These are phyloP conservation scores for Melanogaster broomeanus DNA, from an alignment of 768 basidiomycete genomes.

Conservation along the genomic window DNA sequence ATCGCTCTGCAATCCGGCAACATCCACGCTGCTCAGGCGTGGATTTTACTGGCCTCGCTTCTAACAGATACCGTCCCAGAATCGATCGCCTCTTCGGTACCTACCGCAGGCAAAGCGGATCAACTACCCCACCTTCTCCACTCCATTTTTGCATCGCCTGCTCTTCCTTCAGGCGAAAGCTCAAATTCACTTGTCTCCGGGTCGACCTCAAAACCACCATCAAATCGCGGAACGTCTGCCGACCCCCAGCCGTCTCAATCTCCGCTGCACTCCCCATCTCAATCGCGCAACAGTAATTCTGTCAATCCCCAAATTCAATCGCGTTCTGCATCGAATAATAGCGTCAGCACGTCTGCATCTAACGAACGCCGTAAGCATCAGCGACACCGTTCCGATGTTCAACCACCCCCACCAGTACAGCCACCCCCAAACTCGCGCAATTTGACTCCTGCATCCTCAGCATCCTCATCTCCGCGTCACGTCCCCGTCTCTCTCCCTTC, in stretches of 20 bases:
- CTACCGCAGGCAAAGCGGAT: constrained; percentile 13
- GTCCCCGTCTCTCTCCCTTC: constrained; percentile 32
- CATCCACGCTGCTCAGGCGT: constrained; percentile 58
- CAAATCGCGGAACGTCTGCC: constrained; percentile 26
- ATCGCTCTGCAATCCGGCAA: constrained; percentile 61
- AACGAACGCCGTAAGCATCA: constrained; percentile 24
- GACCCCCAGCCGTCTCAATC: constrained; percentile 14
- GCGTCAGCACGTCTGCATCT: constrained; percentile 15
- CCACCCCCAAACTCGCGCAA: constrained; percentile 43
- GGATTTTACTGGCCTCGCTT: constrained; percentile 64
- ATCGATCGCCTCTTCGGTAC: constrained; percentile 28
- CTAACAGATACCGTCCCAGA: constrained; percentile 51
- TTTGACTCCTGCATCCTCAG: constrained; percentile 59
- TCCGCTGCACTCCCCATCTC: constrained; percentile 24
- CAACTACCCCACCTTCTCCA: constrained; percentile 34
- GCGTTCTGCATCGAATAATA: constrained; percentile 19
- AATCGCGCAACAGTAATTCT: constrained; percentile 15
- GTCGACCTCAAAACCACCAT: constrained; percentile 20
- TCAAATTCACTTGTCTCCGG: constrained; percentile 5
- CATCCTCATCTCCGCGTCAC: constrained; percentile 57
- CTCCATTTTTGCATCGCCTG: constrained; percentile 44
- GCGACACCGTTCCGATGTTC: constrained; percentile 17
- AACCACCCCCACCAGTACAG: constrained; percentile 20
- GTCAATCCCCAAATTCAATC: constrained; percentile 5
- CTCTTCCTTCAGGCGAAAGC: constrained; percentile 31